A percentile compares a stretch with the other conserved stretches of the same genome.
Evolutionary conservation across 257 asterid species (phyloP).

Genomic region (Gynochthodes officinalis): DNA sequence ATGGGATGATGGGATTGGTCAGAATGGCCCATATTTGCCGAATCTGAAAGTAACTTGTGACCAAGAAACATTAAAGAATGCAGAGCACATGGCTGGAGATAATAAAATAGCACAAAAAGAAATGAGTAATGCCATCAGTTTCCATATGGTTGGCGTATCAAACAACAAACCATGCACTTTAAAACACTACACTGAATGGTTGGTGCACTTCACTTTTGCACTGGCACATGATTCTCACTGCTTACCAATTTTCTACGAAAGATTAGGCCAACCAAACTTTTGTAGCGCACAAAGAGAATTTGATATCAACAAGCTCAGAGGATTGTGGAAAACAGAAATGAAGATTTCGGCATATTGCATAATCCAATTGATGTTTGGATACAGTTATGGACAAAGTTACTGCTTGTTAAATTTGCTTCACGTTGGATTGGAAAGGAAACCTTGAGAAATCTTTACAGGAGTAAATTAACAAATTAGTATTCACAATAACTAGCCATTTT

Average conservation of each 20-base stretch:
- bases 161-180: not conserved
- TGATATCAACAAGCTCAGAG: not conserved
- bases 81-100: not conserved
- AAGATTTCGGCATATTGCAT: not conserved
- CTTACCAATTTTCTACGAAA: not conserved
- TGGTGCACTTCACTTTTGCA: not conserved
- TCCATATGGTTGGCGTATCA: not conserved
- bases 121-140: not conserved
- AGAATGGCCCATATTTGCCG: slow-evolving; percentile 3
- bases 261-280: not conserved
- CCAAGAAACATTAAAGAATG: not conserved
- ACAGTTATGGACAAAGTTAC: too few relatives aligned
- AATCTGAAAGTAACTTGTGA: slow-evolving; percentile 1
- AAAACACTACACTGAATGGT: not conserved
- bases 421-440: not conserved
- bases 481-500: slow-evolving; percentile 12
- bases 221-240: not conserved
- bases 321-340: not conserved
- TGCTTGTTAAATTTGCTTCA: not conserved
- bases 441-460: slow-evolving; percentile 7
- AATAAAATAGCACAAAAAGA: not conserved
- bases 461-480: slow-evolving; percentile 4
- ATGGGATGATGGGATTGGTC: too few relatives aligned
- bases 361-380: not conserved
- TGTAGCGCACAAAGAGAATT: not conserved